Percentiles rank a stretch among this genome's conserved stretches.
phyloP scores from a whole-genome alignment of 1,284 basidiomycete genomes.

The Apiotrichum mycotoxinovorans region DNA sequence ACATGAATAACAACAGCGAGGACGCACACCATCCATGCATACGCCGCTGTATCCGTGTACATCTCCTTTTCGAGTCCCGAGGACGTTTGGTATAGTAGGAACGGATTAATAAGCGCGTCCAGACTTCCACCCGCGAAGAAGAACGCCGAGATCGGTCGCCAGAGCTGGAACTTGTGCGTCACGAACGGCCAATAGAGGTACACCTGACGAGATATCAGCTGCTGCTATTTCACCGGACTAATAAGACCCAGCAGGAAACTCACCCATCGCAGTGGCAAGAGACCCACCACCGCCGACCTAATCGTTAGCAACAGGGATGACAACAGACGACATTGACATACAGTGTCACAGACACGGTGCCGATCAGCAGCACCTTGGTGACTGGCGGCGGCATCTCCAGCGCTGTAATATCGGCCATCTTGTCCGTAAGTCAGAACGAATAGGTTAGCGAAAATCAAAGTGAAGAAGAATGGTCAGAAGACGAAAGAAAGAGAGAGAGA shows the following conservation, averaged over 20 bases:
- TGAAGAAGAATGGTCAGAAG: no score
- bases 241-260: background rate
- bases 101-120: constrained; percentile 43
- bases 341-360: constrained; percentile 65
- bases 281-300: background rate
- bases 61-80: constrained; percentile 39
- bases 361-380: constrained; percentile 53
- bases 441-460: no score
- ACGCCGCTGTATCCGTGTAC: constrained; percentile 40
- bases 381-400: constrained; percentile 16
- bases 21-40: constrained; percentile 41
- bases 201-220: background rate
- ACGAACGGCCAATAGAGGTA: background rate
- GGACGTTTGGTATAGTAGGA: constrained; percentile 47
- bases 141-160: constrained; percentile 43
- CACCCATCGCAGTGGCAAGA: background rate
- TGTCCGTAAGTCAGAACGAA: background rate
- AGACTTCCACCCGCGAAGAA: constrained; percentile 44
- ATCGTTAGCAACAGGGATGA: constrained; percentile 9
- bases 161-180: constrained; percentile 22
- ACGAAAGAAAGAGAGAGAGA: background rate
- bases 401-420: background rate
- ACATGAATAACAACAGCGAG: constrained; percentile 21
- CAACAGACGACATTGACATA: constrained; percentile 5
- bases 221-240: background rate